phyloP scores from a whole-genome alignment of 208 protist genomes.

The Entamoeba nuttalli region DNA sequence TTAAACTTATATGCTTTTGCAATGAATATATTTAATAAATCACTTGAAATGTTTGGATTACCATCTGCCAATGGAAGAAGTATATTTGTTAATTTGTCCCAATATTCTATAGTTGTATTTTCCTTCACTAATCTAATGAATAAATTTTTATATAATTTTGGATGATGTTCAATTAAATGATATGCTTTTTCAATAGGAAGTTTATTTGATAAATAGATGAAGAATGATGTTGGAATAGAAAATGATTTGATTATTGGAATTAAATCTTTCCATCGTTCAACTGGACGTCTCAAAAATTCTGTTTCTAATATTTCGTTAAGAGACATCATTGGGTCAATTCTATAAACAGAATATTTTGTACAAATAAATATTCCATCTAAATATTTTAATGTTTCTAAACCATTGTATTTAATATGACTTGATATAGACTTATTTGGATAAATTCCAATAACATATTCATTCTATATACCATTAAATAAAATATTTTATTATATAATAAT shows the following conservation, averaged over 20 bases:
- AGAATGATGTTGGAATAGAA: neutral
- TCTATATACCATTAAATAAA: too few species aligned
- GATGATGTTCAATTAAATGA: neutral
- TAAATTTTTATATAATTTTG: neutral
- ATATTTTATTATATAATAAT: neutral
- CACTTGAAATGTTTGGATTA: neutral
- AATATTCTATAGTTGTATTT: neutral
- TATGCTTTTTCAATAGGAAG: neutral
- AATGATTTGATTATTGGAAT: neutral
- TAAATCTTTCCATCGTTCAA: neutral
- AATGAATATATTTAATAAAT: neutral
- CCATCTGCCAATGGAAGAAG: neutral
- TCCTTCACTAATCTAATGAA: neutral
- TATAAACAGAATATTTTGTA: neutral
- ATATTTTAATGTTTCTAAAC: neutral
- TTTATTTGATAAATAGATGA: neutral
- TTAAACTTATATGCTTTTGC: neutral
- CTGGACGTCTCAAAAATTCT: neutral
- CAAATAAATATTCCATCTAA: neutral
- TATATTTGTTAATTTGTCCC: neutral
- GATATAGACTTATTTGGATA: neutral
- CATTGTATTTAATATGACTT: neutral
- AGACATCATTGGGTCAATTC: neutral
- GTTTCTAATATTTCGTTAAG: neutral
- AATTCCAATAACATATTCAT: too few species aligned